A percentile compares a stretch with the other conserved stretches of the same genome.
Evolutionary conservation across 192 early-diverging fungal species (phyloP).

Genomic region (Coemansia sp.): DNA sequence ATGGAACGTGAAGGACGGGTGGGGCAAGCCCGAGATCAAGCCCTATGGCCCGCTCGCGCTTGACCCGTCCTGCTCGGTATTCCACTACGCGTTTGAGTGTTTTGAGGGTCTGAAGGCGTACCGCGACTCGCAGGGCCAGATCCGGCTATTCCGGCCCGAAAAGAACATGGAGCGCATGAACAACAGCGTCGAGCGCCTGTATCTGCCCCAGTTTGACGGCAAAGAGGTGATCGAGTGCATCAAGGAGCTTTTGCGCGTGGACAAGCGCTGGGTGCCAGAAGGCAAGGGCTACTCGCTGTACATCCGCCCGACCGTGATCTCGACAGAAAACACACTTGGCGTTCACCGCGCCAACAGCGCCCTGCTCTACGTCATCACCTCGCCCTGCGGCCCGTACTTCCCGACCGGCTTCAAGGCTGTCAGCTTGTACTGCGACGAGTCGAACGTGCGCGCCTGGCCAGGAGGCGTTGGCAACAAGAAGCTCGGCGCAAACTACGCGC

Average conservation of each 20-base stretch:
- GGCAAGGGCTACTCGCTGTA: conserved; percentile 93
- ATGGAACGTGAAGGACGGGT: conserved; percentile 71
- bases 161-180: conserved; percentile 95
- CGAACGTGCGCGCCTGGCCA: conserved; percentile 92
- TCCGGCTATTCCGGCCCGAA: conserved; percentile 93
- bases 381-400: conserved; percentile 95
- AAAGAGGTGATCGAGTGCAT: conserved; percentile 80
- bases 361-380: conserved; percentile 84
- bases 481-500: conserved; percentile 71
- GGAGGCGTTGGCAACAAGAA: conserved; percentile 93
- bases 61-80: conserved; percentile 84
- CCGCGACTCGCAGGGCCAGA: conserved; percentile 84
- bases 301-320: conserved; percentile 90
- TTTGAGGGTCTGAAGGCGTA: conserved; percentile 94
- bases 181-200: conserved; percentile 73
- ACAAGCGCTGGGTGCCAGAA: conserved; percentile 86
- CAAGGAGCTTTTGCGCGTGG: conserved; percentile 76
- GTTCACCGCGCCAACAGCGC: conserved; percentile 80
- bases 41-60: conserved; percentile 78
- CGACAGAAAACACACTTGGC: conserved; percentile 81
- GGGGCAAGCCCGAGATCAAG: conserved; percentile 74
- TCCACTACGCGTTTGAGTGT: conserved; percentile 93
- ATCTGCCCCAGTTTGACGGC: conserved; percentile 80
- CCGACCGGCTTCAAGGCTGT: conserved; percentile 91
- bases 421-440: conserved; percentile 76